Evolutionary conservation across 1,284 basidiomycete genomes (phyloP).

Genomic region (Marasmius fiardii): DNA sequence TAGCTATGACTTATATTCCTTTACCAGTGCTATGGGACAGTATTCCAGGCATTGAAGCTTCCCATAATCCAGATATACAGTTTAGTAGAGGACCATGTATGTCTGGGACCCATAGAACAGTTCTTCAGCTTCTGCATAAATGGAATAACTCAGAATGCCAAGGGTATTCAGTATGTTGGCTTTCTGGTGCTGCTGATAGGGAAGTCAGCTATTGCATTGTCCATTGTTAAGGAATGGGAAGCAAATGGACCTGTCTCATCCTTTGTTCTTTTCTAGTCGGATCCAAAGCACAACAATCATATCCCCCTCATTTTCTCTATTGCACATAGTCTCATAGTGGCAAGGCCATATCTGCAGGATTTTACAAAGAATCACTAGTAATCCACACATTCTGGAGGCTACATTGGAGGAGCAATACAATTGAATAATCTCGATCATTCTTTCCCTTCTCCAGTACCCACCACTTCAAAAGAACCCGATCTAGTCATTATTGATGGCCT

Average conservation of each 20-base stretch:
- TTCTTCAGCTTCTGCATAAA: constrained; percentile 7
- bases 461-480: background rate
- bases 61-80: background rate
- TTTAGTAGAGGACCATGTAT: constrained; percentile 8
- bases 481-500: constrained; percentile 6
- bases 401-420: background rate
- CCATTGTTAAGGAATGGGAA: constrained; percentile 10
- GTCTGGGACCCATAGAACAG: constrained; percentile 10
- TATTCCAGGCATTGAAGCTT: background rate
- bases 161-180: constrained; percentile 11
- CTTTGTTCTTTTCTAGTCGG: constrained; percentile 15
- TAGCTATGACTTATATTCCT: too few species aligned
- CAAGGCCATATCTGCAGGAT: background rate
- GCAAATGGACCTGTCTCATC: constrained; percentile 7
- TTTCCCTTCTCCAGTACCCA: background rate
- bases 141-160: constrained; percentile 8
- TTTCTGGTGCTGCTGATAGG: constrained; percentile 15
- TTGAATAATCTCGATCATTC: too few species aligned
- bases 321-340: background rate
- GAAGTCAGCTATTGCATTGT: too few species aligned
- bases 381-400: background rate
- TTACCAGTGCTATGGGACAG: background rate
- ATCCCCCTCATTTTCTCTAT: constrained; percentile 1
- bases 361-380: background rate
- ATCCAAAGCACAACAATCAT: background rate